These are phyloP conservation scores for Phialemoniopsis sp. DNA, from an alignment of 2,329 filamentous ascomycete species.

Conservation along the genomic window DNA sequence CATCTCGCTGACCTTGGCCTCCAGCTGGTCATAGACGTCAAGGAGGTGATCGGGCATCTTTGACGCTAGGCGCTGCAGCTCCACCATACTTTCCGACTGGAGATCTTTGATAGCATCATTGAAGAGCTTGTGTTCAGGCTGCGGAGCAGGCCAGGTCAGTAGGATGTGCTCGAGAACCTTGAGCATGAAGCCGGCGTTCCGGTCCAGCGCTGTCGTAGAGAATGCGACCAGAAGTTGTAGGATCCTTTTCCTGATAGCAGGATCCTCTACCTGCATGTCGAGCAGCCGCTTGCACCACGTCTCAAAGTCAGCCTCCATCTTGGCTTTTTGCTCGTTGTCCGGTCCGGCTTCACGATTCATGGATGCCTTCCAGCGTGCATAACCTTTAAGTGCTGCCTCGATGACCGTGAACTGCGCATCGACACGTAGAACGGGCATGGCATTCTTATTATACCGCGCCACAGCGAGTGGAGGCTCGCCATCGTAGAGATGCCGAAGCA, in stretches of 20 bases:
- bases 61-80: conserved; percentile 82
- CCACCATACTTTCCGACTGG: conserved; percentile 77
- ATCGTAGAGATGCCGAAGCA: conserved; percentile 73
- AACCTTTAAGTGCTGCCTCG: conserved; percentile 84
- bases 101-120: conserved; percentile 88
- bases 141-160: conserved; percentile 71
- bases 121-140: conserved; percentile 67
- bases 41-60: conserved; percentile 90
- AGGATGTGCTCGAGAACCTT: conserved; percentile 90
- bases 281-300: conserved; percentile 71
- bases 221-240: conserved; percentile 81
- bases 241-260: conserved; percentile 75
- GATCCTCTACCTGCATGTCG: conserved; percentile 73
- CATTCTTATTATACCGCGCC: conserved; percentile 62
- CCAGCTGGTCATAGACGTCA: conserved; percentile 82
- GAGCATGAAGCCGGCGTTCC: conserved; percentile 76
- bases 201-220: conserved; percentile 74
- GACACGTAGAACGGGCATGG: conserved; percentile 69
- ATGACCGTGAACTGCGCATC: conserved; percentile 90
- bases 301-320: conserved; percentile 62
- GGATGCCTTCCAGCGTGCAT: conserved; percentile 67
- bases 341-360: conserved; percentile 10
- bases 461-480: conserved; percentile 62
- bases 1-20: conserved; percentile 78
- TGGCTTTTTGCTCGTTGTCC: conserved; percentile 44